Evolutionary conservation across 306 rosid species (phyloP), one percentile per base, ranked within the genome.

Genomic region (Senna siamea): DNA sequence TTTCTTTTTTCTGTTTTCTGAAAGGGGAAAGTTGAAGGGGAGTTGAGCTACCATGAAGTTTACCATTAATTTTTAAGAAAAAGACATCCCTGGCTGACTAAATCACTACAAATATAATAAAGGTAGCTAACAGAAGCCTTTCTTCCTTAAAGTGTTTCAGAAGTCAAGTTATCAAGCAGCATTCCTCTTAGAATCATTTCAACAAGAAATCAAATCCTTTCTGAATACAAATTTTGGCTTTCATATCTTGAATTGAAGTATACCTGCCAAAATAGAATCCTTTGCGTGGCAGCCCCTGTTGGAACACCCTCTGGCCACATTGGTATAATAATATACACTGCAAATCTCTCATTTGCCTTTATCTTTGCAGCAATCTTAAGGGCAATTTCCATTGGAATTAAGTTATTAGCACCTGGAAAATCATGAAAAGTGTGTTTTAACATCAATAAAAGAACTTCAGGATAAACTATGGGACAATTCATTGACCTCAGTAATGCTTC

Each of bases 231-330:
- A 53, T 17, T 51, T 62, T 62, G 20, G 7, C 17, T 34, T 61
- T 76, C 58, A 69, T 60, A 56, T 77, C 20, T 64, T 76, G 67
- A 70, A 55, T n/a, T 58, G 56, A 59, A 74, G 69, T 82, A 23
- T 79, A 93, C 98, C 93, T 93, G 98, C 98, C 97, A 93, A 88
- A 82, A 93, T 38, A 93, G 86, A 85, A 93, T 93, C 84, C 98
- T 87, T 68, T 93, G 97, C 20, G 98, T 91, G 70, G 98, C 94
- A 69, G 85, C 86, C 70, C 94, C 98, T 19, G 96, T 89, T 6
- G 98, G 98, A 78, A 79, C 90, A 59, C 98, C 98, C 81, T 93
- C 97, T 8, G 97, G 97, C 98, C 98, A 93, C 98, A 93, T 93
- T 19, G 97, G 98, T 70, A 93, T 91, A 59, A 93, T 85, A 69